Evolutionary conservation across 164 flowering plant genomes (phyloP), one percentile per base, ranked within the genome.

Genomic region (Houttuynia cordata): DNA sequence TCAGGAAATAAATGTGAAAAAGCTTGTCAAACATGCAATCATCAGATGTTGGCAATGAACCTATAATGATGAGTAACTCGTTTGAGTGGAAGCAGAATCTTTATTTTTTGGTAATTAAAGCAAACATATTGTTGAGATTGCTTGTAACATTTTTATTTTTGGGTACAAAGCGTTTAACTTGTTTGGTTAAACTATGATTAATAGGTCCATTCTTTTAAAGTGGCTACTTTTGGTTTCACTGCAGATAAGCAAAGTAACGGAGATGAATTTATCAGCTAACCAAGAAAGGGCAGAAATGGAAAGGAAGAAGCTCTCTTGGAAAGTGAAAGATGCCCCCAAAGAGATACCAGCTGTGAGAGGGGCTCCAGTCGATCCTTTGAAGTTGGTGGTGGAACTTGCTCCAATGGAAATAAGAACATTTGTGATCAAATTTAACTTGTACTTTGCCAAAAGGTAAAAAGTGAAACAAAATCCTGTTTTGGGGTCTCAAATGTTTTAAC

Each of bases 351-450:
- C 65, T n/a, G 55, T 23, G 51, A 80, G 88, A 62, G 98, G 96
- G 51, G 71, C 83, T 50, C 75, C 85, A 19, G 73, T 88, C 22
- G 87, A 86, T 72, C 87, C 90, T 6, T 39, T 17, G 20, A 64
- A 79, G 55, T 72, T 88, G 60, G 71, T 77, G 14, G 86, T 87
- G 40, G 92, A 91, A 67, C 82, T 91, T 41, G 78, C 71, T 49
- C 95, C 98, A 0, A 88, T 86, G 96, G 96, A 88, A 73, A 91
- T 88, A 62, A 84, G 96, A 45, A 88, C 95, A 58, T 86, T 91
- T 67, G 12, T 80, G 15, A 57, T 90, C 39, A 71, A 75, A 30
- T 68, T 87, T 9, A 61, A 69, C 64, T 49, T 37, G 10, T 40
- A 56, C 67, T 21, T 54, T 51, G 61, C 56, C 70, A 56, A n/a